Evolutionary conservation across 1,284 basidiomycete species (phyloP), one percentile per base, ranked within the genome.

Genomic region (Ceratobasidium sp.): DNA sequence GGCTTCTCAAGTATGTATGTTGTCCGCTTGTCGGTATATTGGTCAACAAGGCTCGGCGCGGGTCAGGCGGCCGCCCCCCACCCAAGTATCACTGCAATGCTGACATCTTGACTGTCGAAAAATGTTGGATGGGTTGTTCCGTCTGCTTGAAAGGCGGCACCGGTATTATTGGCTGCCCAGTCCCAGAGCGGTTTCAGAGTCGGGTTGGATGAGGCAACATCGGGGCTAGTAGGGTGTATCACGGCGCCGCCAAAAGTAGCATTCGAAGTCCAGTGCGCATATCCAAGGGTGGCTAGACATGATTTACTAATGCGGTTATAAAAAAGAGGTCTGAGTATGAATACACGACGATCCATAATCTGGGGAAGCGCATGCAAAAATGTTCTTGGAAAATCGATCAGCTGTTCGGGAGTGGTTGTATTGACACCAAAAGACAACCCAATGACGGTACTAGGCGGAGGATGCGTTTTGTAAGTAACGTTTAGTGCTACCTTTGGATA

Each of bases 381-480:
- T 1, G 26, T n/a, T 1, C 28, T 16, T 21, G 61, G 23, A 5
- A 52, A 12, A 5, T 39, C 32, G 6, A 30, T 34, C 18, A 62
- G 3, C n/a, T 50, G 26, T 12, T 50, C 9, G 8, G 48, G 32
- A 16, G 39, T 48, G 21, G 46, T 64, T 5, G 32, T 26, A 16
- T 64, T 64, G 30, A 64, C 18, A 4, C 12, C 10, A 12, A 52
- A 12, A 14, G 21, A 23, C 6, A 50, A 12, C 23, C 46, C 61
- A n/a, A 64, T 23, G 12, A 64, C 12, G 34, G 12, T 50, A 23
- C 18, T 18, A 2, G 23, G 61, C 14, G 61, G 46, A 23, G 61
- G 28, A 52, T 64, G 61, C 9, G 46, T 64, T 18, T 52, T 64
- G 46, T 64, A 64, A 9, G 61, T 64, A 14, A 64, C 61, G n/a